Percentiles rank a stretch among this genome's conserved stretches.
phyloP scores from a whole-genome alignment of 768 basidiomycete genomes.

The Leucocoprinus leucothites region DNA sequence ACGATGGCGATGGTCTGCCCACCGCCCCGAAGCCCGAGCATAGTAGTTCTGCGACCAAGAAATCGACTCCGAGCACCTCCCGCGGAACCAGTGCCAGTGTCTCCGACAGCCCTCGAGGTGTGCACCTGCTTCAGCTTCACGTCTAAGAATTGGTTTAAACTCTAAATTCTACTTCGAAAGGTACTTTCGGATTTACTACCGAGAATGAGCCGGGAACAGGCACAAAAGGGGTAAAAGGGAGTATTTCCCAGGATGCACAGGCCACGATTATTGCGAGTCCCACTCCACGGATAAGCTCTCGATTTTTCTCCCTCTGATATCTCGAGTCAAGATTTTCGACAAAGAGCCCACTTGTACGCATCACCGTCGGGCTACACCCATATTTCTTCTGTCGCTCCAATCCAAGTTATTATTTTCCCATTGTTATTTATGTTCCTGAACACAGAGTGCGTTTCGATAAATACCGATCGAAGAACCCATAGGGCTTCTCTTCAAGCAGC shows the following conservation, averaged over 20 bases:
- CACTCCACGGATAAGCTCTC: neutral
- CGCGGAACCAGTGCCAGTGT: constrained; percentile 44
- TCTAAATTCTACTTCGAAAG: constrained; percentile 27
- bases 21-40: constrained; percentile 20
- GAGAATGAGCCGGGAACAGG: constrained; percentile 49
- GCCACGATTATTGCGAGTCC: neutral
- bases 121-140: constrained; percentile 13
- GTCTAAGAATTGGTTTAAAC: neutral
- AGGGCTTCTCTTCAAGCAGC: constrained; percentile 1
- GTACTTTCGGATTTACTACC: constrained; percentile 50
- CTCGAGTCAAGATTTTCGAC: too few relatives aligned
- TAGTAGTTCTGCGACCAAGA: constrained; percentile 16
- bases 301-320: constrained; percentile 6
- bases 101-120: constrained; percentile 49
- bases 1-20: constrained; percentile 6
- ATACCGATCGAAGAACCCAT: neutral
- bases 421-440: neutral
- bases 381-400: too few relatives aligned
- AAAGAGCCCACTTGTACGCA: too few relatives aligned
- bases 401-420: too few relatives aligned
- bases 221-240: constrained; percentile 2
- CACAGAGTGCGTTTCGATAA: neutral
- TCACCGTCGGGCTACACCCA: too few relatives aligned
- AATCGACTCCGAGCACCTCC: constrained; percentile 25
- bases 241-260: constrained; percentile 3